phyloP scores from a whole-genome alignment of 805 yeast species.

The Myxozyma neotropica region DNA sequence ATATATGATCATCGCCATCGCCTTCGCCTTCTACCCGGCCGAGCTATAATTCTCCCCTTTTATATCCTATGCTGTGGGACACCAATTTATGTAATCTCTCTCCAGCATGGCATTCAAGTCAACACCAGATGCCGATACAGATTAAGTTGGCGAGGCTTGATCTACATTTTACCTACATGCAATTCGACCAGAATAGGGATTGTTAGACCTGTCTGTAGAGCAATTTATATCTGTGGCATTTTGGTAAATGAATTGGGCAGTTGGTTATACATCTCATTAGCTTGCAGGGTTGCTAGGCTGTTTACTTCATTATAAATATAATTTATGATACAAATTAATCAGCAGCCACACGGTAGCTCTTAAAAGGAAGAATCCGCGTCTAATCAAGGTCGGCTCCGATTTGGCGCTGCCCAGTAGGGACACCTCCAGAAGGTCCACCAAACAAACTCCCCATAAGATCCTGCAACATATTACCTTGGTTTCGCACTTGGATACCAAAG shows the following conservation, averaged over 20 bases:
- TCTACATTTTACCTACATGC: too few relatives aligned
- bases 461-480: conserved; percentile 60
- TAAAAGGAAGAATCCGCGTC: too few relatives aligned
- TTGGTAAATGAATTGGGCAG: too few relatives aligned
- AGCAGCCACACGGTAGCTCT: background rate
- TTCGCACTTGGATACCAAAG: conserved; percentile 59
- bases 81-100: too few relatives aligned
- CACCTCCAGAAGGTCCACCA: conserved; percentile 25
- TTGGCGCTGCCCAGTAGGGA: background rate
- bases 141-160: too few relatives aligned
- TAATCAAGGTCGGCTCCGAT: conserved; percentile 1
- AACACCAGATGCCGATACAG: background rate
- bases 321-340: background rate
- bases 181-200: background rate
- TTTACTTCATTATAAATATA: too few relatives aligned
- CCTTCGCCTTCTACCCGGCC: conserved; percentile 84
- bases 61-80: background rate
- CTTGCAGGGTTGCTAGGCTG: too few relatives aligned
- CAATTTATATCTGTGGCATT: too few relatives aligned
- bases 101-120: background rate
- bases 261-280: too few relatives aligned
- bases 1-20: conserved; percentile 81
- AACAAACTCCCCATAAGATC: conserved; percentile 76
- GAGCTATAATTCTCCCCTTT: conserved; percentile 6
- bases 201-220: too few relatives aligned